Evolutionary conservation across 148 eudicot species (phyloP), one percentile per base, ranked within the genome.

Genomic region (Camellia granthamiana): DNA sequence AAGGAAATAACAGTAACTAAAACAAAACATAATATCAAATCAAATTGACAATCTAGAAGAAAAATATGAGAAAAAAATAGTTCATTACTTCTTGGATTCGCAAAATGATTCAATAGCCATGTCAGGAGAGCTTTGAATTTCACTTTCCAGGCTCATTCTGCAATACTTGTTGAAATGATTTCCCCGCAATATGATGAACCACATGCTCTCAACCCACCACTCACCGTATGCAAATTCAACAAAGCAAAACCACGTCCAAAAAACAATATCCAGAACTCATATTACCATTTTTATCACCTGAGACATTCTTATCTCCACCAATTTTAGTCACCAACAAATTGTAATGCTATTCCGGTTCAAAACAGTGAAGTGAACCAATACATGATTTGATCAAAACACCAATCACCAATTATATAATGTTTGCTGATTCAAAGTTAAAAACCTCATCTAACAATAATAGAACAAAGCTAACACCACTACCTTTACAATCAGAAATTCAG

Each of bases 61-160:
- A 66, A 38, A 23, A 76, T 7, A 60, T 44, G 14, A 55, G 18
- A 72, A 81, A 77, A 46, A 19, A 49, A 7, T 67, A 63, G 58
- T 21, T 62, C 74, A 19, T 84, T 89, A 89, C 89, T 73, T 83
- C 21, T 78, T 69, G 58, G 83, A 56, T 44, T 64, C 72, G 16
- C 30, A 15, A 81, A 67, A 4, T 12, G 67, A 64, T 63, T 83
- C 88, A 5, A 68, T n/a, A 56, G 14, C 78, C 55, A 63, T 55
- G 60, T 74, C 54, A 42, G 67, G 69, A 75, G 81, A 79, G 69
- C 78, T 87, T 74, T 71, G 78, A 82, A 82, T 81, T 70, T 87
- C 90, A 69, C 67, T 75, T 49, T 82, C 84, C 11, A 79, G 87
- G 82, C 86, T 89, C 92, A 89, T 89, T 82, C 71, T 87, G 80